These are phyloP conservation scores for Alternaria brassicicola DNA, from an alignment of 2,329 filamentous ascomycete genomes.

Conservation along the genomic window DNA sequence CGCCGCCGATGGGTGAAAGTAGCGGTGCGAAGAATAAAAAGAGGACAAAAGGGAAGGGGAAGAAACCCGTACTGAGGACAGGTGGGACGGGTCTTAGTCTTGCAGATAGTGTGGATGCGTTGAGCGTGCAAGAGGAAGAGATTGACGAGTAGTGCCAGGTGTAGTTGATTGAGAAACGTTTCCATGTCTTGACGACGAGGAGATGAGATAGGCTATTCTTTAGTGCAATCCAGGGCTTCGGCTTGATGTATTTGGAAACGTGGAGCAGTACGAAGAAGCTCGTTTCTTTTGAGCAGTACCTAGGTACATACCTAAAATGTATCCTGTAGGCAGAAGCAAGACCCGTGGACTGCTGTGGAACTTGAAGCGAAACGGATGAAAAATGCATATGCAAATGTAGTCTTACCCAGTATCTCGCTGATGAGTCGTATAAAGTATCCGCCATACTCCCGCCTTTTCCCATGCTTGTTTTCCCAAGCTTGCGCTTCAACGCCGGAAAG, in stretches of 20 bases:
- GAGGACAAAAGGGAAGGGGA: constrained; percentile 35
- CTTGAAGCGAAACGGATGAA: not conserved
- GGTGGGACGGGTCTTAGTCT: constrained; percentile 17
- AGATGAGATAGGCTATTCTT: not conserved
- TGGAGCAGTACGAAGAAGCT: not conserved
- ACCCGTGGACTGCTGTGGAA: not conserved
- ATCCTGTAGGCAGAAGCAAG: constrained; percentile 6
- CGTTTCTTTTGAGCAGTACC: too few relatives aligned
- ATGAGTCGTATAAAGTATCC: constrained; percentile 4
- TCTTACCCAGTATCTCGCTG: not conserved
- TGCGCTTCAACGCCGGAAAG: constrained; percentile 29
- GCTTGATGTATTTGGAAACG: not conserved
- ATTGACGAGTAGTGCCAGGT: not conserved
- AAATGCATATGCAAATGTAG: constrained; percentile 3
- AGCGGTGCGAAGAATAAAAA: constrained; percentile 43
- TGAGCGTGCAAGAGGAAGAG: constrained; percentile 22
- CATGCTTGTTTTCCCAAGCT: constrained; percentile 1
- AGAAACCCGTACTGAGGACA: not conserved
- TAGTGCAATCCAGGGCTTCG: not conserved
- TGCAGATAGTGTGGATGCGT: constrained; percentile 25
- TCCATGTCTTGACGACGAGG: not conserved
- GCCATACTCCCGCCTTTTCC: constrained; percentile 18
- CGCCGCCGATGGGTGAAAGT: constrained; percentile 49
- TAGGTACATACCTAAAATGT: too few relatives aligned
- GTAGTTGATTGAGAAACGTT: not conserved